Evolutionary conservation across 1,284 basidiomycete genomes (phyloP).

Genomic region (Ceratobasidium sp.): DNA sequence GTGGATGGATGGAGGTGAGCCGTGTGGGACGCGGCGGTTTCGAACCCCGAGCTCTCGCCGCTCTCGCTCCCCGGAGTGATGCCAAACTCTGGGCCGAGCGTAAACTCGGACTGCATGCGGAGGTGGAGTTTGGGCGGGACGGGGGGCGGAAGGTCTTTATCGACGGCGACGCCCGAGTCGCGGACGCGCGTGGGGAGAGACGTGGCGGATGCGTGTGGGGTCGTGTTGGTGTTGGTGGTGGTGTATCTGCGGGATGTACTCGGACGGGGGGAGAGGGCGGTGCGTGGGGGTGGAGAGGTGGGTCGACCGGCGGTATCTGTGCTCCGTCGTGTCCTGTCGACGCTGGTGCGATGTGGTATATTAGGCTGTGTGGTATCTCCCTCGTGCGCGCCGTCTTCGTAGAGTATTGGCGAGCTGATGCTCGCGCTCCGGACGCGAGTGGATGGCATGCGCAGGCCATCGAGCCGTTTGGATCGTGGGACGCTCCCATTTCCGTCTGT

Average conservation of each 20-base stretch:
- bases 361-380: neutral
- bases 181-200: neutral
- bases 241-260: conserved; percentile 8
- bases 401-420: conserved; percentile 8
- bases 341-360: neutral
- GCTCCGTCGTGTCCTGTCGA: neutral
- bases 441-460: conserved; percentile 19
- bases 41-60: conserved; percentile 38
- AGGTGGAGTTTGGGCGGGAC: conserved; percentile 34
- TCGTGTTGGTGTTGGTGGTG: conserved; percentile 1
- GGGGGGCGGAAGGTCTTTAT: conserved; percentile 25
- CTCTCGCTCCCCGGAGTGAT: conserved; percentile 10
- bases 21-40: conserved; percentile 29
- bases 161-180: conserved; percentile 15
- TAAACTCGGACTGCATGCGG: conserved; percentile 38
- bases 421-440: conserved; percentile 16
- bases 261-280: neutral
- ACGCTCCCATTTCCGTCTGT: neutral
- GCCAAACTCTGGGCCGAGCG: conserved; percentile 30
- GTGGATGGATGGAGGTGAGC: conserved; percentile 3
- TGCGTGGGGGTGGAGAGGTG: neutral
- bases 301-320: neutral
- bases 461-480: neutral
- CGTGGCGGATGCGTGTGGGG: neutral
- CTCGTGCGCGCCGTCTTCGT: conserved; percentile 1